Evolutionary conservation across 108 stramenopile species (phyloP).

Genomic region (Epipyxis sp.): DNA sequence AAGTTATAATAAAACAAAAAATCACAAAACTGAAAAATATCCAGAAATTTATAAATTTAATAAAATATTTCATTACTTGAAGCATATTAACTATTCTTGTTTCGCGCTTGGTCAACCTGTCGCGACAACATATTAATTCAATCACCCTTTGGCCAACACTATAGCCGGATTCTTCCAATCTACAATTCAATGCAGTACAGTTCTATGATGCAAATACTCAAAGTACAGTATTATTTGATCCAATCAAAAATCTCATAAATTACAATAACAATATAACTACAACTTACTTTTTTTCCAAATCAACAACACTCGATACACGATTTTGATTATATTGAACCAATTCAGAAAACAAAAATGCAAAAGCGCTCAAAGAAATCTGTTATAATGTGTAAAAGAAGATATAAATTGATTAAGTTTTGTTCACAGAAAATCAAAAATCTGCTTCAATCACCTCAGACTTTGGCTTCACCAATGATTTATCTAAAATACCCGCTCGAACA

Average conservation of each 20-base stretch:
- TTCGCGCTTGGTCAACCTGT: conserved; percentile 67
- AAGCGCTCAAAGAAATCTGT: conserved; percentile 77
- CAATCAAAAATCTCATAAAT: background rate
- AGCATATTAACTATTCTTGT: conserved; percentile 74
- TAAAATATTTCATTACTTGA: background rate
- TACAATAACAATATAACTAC: background rate
- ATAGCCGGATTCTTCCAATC: conserved; percentile 81
- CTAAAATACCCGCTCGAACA: background rate
- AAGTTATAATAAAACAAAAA: conserved; percentile 14
- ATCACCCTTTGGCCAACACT: conserved; percentile 84
- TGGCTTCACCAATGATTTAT: background rate
- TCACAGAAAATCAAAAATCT: background rate
- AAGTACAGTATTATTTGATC: too few species aligned
- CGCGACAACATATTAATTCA: conserved; percentile 77
- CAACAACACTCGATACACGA: conserved; percentile 77
- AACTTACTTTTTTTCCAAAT: conserved; percentile 71
- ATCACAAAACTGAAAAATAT: conserved; percentile 1
- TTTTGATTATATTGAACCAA: conserved; percentile 90
- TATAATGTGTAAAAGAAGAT: background rate
- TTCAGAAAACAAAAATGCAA: conserved; percentile 87
- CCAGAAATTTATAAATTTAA: background rate
- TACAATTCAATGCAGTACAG: conserved; percentile 25
- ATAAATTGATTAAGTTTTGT: background rate
- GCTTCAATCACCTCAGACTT: background rate
- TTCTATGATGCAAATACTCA: conserved; percentile 6